phyloP scores from a whole-genome alignment of 495 filamentous ascomycete genomes.

The Penicillium egyptiacum region DNA sequence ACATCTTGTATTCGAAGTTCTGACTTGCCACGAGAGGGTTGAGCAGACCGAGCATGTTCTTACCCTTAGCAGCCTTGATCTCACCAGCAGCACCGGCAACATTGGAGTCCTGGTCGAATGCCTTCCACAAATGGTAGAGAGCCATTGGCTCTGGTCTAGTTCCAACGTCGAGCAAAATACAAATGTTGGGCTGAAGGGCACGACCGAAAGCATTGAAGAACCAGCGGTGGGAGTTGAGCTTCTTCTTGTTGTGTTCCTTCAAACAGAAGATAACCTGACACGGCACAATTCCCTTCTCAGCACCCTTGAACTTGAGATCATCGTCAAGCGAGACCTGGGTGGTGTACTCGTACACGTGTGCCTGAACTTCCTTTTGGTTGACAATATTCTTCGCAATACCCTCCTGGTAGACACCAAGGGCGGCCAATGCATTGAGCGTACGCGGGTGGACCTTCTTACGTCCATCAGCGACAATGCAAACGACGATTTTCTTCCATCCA shows the following conservation, averaged over 20 bases:
- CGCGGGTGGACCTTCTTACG: slow-evolving; percentile 91
- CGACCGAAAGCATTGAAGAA: slow-evolving; percentile 98
- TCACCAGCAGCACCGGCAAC: slow-evolving; percentile 96
- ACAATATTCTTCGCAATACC: slow-evolving; percentile 98
- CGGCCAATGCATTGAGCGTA: slow-evolving; percentile 92
- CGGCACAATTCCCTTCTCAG: slow-evolving; percentile 98
- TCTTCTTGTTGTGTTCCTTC: slow-evolving; percentile 97
- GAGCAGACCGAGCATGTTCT: slow-evolving; percentile 74
- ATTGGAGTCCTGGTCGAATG: slow-evolving; percentile 95
- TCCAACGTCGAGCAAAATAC: slow-evolving; percentile 93
- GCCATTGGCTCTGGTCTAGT: slow-evolving; percentile 83
- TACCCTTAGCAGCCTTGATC: slow-evolving; percentile 94
- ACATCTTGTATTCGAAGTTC: slow-evolving; percentile 99
- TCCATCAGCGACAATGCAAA: slow-evolving; percentile 93
- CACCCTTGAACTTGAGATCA: slow-evolving; percentile 97
- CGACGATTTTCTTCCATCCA: slow-evolving; percentile 99
- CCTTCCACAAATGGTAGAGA: slow-evolving; percentile 98
- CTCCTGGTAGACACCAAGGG: slow-evolving; percentile 98
- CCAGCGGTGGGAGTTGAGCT: slow-evolving; percentile 98
- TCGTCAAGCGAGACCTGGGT: slow-evolving; percentile 95
- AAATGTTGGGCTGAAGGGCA: slow-evolving; percentile 91
- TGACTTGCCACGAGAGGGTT: slow-evolving; percentile 96
- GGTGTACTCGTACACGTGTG: slow-evolving; percentile 98
- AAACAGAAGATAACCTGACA: slow-evolving; percentile 98
- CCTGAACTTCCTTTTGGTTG: slow-evolving; percentile 80